phyloP scores from a whole-genome alignment of 371 early-diverging fungal genomes.

The Sporodiniella umbellata region DNA sequence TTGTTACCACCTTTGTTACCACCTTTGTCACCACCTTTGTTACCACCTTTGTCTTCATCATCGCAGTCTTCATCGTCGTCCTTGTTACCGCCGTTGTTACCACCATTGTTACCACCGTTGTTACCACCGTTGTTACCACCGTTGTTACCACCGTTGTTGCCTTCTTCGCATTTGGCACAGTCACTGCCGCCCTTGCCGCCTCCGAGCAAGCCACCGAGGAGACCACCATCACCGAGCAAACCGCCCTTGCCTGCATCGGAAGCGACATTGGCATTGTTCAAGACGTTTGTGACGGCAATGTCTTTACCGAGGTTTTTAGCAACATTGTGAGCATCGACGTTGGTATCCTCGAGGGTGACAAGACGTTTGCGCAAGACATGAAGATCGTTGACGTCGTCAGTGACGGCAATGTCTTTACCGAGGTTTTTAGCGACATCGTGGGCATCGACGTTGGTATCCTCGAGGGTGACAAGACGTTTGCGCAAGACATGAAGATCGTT shows the following conservation, averaged over 20 bases:
- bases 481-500: too few relatives aligned
- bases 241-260: too few relatives aligned
- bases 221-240: too few relatives aligned
- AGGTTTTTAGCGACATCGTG: slow-evolving; percentile 7
- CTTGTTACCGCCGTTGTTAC: slow-evolving; percentile 2
- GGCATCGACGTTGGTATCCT: not conserved
- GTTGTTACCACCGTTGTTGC: slow-evolving; percentile 2
- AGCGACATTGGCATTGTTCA: too few relatives aligned
- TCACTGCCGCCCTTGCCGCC: slow-evolving; percentile 17
- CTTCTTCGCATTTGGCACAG: slow-evolving; percentile 15
- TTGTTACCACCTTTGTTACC: not conserved
- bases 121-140: not conserved
- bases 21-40: slow-evolving; percentile 6
- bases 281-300: too few relatives aligned
- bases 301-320: too few relatives aligned
- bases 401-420: too few relatives aligned
- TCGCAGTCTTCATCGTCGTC: not conserved
- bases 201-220: too few relatives aligned
- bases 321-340: slow-evolving; percentile 8
- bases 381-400: too few relatives aligned
- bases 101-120: slow-evolving; percentile 5
- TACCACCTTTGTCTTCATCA: not conserved
- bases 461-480: not conserved
- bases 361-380: too few relatives aligned
- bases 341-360: not conserved